These are phyloP conservation scores for Bruguiera sexangula DNA, from an alignment of 345 rosid genomes.

Conservation along the genomic window DNA sequence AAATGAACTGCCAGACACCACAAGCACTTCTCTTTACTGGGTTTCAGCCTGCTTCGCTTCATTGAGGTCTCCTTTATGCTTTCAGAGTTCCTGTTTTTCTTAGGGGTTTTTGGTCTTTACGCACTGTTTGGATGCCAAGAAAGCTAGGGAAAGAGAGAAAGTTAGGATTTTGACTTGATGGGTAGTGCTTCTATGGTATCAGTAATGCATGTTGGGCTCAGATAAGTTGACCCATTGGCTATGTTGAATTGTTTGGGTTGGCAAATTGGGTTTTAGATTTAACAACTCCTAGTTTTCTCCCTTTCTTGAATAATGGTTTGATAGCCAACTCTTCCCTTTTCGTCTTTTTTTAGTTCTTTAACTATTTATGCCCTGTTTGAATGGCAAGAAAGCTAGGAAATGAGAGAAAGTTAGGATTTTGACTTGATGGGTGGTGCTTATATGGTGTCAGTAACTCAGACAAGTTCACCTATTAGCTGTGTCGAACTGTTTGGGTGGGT, in stretches of 20 bases:
- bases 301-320: too few species aligned
- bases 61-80: not conserved
- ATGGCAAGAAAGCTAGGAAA: constrained; percentile 1
- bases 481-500: not conserved
- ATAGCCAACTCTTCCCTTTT: too few species aligned
- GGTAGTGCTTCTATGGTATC: not conserved
- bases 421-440: not conserved
- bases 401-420: not conserved
- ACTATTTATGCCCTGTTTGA: not conserved
- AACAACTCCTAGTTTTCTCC: too few species aligned
- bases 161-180: not conserved
- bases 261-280: too few species aligned
- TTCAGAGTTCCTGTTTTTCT: not conserved
- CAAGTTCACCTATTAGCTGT: not conserved
- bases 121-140: constrained; percentile 11
- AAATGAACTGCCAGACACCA: constrained; percentile 9
- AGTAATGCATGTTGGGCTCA: not conserved
- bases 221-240: not conserved
- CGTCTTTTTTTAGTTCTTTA: not conserved
- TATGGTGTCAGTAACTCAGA: not conserved
- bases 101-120: not conserved
- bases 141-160: not conserved
- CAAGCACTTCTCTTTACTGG: not conserved
- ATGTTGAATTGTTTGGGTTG: not conserved
- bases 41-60: not conserved